phyloP scores from a whole-genome alignment of 495 filamentous ascomycete genomes.

The Penicillium parvum region DNA sequence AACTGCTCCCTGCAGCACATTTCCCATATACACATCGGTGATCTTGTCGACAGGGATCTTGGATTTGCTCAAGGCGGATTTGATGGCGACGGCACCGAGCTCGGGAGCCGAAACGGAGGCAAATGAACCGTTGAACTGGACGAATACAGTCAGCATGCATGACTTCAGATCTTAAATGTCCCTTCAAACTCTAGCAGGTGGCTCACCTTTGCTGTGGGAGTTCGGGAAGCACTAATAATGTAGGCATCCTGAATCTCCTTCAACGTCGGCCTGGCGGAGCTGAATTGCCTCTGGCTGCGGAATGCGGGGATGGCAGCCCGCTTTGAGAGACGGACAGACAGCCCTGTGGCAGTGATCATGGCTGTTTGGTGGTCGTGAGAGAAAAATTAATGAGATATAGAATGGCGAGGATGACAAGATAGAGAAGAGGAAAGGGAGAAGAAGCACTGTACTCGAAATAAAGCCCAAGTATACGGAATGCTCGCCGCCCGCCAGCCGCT shows the following conservation, averaged over 20 bases:
- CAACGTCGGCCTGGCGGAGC: slow-evolving; percentile 50
- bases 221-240: slow-evolving; percentile 82
- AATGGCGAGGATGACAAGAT: neutral
- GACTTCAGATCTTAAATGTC: neutral
- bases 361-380: neutral
- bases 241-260: slow-evolving; percentile 84
- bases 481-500: slow-evolving; percentile 3
- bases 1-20: slow-evolving; percentile 79
- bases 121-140: slow-evolving; percentile 88
- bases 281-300: slow-evolving; percentile 61
- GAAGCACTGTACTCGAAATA: neutral
- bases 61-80: slow-evolving; percentile 79
- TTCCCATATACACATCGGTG: slow-evolving; percentile 93
- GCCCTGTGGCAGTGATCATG: slow-evolving; percentile 26
- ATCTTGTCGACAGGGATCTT: slow-evolving; percentile 71
- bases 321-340: slow-evolving; percentile 29
- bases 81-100: slow-evolving; percentile 85
- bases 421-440: neutral
- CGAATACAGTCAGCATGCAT: neutral
- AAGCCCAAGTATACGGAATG: neutral
- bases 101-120: slow-evolving; percentile 74
- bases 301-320: slow-evolving; percentile 37
- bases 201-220: slow-evolving; percentile 78
- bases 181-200: too few species aligned
- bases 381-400: neutral